A percentile compares a stretch with the other conserved stretches of the same genome.
These are phyloP conservation scores for Malassezia sympodialis DNA, from an alignment of 1,284 basidiomycete genomes.

Conservation along the genomic window DNA sequence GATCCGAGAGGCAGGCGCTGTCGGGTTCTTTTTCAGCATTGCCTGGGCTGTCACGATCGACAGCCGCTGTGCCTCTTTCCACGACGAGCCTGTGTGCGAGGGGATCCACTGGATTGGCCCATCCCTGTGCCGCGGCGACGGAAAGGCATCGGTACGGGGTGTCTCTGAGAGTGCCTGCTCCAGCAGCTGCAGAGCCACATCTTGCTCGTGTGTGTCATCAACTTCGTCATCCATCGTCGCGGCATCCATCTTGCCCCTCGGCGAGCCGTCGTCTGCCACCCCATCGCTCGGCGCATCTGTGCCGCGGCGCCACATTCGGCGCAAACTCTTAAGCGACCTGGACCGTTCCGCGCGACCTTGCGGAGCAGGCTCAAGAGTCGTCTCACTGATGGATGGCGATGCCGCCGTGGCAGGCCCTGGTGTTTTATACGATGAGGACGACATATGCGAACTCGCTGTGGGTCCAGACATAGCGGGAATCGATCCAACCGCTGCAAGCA, in stretches of 20 bases:
- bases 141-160: background rate
- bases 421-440: background rate
- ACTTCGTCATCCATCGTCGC: background rate
- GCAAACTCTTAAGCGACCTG: background rate
- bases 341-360: background rate
- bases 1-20: background rate
- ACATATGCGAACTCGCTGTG: background rate
- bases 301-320: background rate
- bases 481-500: background rate
- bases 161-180: slow-evolving; percentile 1
- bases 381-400: background rate
- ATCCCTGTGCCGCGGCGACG: background rate
- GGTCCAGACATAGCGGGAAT: background rate
- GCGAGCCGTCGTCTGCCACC: background rate
- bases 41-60: background rate
- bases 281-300: background rate
- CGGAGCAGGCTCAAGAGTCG: background rate
- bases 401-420: background rate
- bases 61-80: slow-evolving; percentile 14
- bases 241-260: background rate
- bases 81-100: slow-evolving; percentile 3
- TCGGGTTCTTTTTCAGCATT: background rate
- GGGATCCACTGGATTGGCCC: slow-evolving; percentile 19
- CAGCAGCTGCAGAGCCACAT: slow-evolving; percentile 9
- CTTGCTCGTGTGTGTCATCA: background rate